Base-by-base conservation (phyloP, 305 asterid genomes). In the Striga hermonthica region DNA sequence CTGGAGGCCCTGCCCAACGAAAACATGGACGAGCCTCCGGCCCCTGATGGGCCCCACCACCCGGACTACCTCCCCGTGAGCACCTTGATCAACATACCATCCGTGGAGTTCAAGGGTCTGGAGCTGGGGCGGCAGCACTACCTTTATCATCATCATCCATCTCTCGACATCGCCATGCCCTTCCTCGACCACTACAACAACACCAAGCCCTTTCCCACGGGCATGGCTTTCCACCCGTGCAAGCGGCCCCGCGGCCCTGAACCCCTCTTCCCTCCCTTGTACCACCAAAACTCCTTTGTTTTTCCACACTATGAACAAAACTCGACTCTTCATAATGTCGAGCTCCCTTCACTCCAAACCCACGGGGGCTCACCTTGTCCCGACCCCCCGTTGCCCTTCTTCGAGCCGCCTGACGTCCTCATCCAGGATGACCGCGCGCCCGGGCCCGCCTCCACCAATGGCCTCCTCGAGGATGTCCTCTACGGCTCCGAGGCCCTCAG, bases 271-370 rank as follows among this genome's bases (percentile, higher is more conserved):
- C 68, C 71, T 65, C 84, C 71, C n/a, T 34, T 28, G 57, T 81
- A 74, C 81, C 81, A 67, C 37, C 81, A 67, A 36, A 67, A 15
- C 36, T 28, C 59, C 3, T 54, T 54, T 7, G 59, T 28, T 14
- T 54, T 54, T 10, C 31, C 59, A 4, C 59, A 28, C 2, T 54
- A 54, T 6, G 59, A 54, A 9, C 59, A 54, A 9, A 10, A 10
- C 11, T 9, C 57, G 57, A 3, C 57, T 16, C 16, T 7, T 50
- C 14, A 50, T 6, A 13, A 15, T 4, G 9, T 14, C 11, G 96
- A 86, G 91, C 97, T 91, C 95, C 97, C 97, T 91, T 91, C 97
- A 88, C 86, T 91, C 97, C 97, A 91, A 91, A 91, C 77, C 61
- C 94, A 76, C 63, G 74, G 48, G 86, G 89, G 82, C 63, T 76